Evolutionary conservation across 495 filamentous ascomycete genomes (phyloP), one percentile per base, ranked within the genome.

Genomic region (Aspergillus conjunctus): DNA sequence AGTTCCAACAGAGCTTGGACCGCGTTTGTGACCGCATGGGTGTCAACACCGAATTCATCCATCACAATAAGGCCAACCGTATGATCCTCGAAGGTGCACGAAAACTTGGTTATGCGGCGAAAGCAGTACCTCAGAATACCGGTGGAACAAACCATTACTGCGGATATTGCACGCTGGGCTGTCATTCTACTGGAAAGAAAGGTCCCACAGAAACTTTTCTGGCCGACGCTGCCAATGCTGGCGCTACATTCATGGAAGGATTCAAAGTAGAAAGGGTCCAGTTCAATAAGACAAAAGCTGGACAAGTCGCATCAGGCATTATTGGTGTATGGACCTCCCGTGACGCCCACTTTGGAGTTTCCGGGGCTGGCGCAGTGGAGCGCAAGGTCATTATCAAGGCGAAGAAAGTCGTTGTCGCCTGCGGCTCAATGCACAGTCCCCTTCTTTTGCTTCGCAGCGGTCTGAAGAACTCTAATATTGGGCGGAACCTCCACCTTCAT

Each of bases 401-500:
- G 0, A 92, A 91, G 78, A 89, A 87, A 63, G 91, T 97, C 0
- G 82, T 97, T 21, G 72, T 96, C 11, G 88, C 89, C 2, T 80
- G 80, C 43, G 92, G 93, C 7, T 82, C 86, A 1, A 73, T 97
- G 50, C 81, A 90, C 55, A 90, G 85, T 56, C 93, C 93, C 4
- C 70, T 94, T 1, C 68, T 98, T 7, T 76, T 97, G 43, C 73
- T 86, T 63, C 88, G 87, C 31, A 93, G 90, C 58, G 90, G 91
- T 21, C 64, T 81, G 22, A 82, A 87, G 75, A 96, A 96, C 60
- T 77, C 76, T 4, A 88, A 96, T 48, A 89, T 98, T 62, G 93
- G 93, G n/a, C 84, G 81, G 17, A 88, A 96, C 66, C 85, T 98
- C 5, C 75, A 95, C 64, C 69, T 93, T 7, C 93, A 98, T 63